Percentiles rank a stretch among this genome's conserved stretches.
Evolutionary conservation across 495 filamentous ascomycete genomes (phyloP).

Genomic region (Glutinoglossum americanum): DNA sequence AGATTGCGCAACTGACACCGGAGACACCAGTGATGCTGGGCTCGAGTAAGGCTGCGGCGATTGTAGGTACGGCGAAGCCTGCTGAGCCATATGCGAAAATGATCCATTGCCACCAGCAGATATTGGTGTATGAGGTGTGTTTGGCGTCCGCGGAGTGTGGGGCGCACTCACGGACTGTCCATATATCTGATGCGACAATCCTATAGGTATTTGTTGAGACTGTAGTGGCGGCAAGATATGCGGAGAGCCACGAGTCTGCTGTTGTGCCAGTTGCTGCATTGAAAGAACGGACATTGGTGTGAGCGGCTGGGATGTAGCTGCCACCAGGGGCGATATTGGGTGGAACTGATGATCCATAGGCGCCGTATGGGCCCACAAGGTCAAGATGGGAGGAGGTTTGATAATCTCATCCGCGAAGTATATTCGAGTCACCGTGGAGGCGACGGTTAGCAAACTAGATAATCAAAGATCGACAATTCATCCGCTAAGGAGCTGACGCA

Average conservation of each 20-base stretch:
- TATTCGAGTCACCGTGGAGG: not conserved
- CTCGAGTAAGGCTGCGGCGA: slow-evolving; percentile 28
- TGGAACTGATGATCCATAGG: not conserved
- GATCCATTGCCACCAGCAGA: not conserved
- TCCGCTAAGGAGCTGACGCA: not conserved
- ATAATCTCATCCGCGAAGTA: not conserved
- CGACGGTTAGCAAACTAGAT: not conserved
- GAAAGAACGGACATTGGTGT: not conserved
- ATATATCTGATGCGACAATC: not conserved
- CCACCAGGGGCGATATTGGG: not conserved
- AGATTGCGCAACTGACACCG: slow-evolving; percentile 38
- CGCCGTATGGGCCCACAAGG: not conserved
- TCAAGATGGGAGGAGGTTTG: not conserved
- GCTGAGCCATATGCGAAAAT: not conserved
- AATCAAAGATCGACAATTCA: not conserved
- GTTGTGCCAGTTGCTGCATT: not conserved
- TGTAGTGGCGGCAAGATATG: not conserved
- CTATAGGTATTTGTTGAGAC: not conserved
- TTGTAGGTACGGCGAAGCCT: slow-evolving; percentile 22
- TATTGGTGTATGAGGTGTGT: slow-evolving; percentile 7
- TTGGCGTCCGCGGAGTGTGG: slow-evolving; percentile 13
- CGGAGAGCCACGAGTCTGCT: not conserved
- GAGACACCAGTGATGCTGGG: slow-evolving; percentile 35
- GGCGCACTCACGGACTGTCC: not conserved
- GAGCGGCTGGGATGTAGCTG: not conserved